A percentile compares a stretch with the other conserved stretches of the same genome.
These are phyloP conservation scores for Arachnopeziza araneosa DNA, from an alignment of 2,329 filamentous ascomycete species.

Conservation along the genomic window DNA sequence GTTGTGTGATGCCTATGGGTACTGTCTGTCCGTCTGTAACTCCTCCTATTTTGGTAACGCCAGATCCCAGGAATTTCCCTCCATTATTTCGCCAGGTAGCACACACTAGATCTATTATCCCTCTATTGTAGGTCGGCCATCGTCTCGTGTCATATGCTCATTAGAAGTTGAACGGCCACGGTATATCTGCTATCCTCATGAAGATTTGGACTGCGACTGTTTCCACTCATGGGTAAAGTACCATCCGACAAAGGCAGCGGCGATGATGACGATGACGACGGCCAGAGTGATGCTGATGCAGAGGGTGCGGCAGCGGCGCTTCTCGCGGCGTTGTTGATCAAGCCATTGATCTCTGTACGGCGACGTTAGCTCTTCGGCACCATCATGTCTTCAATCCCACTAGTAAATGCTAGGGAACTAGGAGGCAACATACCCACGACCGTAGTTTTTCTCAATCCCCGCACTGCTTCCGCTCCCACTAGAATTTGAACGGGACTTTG, in stretches of 20 bases:
- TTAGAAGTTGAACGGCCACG: background rate
- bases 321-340: slow-evolving; percentile 27
- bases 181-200: background rate
- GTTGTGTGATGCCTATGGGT: background rate
- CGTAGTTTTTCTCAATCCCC: background rate
- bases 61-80: background rate
- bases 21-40: background rate
- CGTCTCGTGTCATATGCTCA: background rate
- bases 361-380: background rate
- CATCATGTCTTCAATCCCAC: background rate
- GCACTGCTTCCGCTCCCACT: slow-evolving; percentile 7
- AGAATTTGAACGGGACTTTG: slow-evolving; percentile 11
- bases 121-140: background rate
- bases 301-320: slow-evolving; percentile 23
- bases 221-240: slow-evolving; percentile 18
- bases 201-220: background rate
- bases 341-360: slow-evolving; percentile 28
- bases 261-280: slow-evolving; percentile 20
- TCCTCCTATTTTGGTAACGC: background rate
- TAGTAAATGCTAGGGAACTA: background rate
- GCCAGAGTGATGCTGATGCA: slow-evolving; percentile 21
- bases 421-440: background rate
- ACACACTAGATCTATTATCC: background rate
- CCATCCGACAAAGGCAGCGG: slow-evolving; percentile 22
- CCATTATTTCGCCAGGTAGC: background rate